A percentile compares a stretch with the other conserved stretches of the same genome.
Conservation (phyloP, 129 eudicot species). For the Saposhnikovia divaricata region DNA sequence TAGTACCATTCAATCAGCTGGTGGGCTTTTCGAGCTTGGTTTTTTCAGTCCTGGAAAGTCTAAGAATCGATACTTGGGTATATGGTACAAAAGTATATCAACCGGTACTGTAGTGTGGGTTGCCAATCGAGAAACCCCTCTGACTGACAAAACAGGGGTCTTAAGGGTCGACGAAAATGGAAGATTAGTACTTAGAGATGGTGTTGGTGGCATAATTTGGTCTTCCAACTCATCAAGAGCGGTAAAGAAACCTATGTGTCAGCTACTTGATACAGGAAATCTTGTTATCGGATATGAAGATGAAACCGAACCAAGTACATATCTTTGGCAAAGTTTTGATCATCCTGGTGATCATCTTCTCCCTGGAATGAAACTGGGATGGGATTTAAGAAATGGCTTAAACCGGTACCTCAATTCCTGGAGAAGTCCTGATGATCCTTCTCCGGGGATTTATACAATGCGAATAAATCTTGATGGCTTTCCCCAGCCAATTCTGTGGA, state of each 20-base stretch:
- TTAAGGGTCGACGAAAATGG: not conserved
- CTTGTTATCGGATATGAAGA: not conserved
- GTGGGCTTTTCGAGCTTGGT: slow-evolving; percentile 7
- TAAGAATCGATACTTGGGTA: slow-evolving; percentile 10
- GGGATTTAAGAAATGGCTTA: not conserved
- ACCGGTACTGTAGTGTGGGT: slow-evolving; percentile 4
- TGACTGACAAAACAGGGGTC: not conserved
- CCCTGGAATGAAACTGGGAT: slow-evolving; percentile 6
- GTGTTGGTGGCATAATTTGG: not conserved
- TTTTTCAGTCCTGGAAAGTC: slow-evolving; percentile 3
- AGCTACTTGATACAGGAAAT: not conserved
- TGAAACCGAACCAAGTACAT: not conserved
- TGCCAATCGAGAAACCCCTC: not conserved
- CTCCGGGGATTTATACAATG: slow-evolving; percentile 2
- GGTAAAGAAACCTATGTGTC: not conserved
- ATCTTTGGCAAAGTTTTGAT: slow-evolving; percentile 12
- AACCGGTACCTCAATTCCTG: slow-evolving; percentile 9
- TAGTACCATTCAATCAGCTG: not conserved
- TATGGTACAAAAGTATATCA: slow-evolving; percentile 9
- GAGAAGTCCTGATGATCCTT: slow-evolving; percentile 29
- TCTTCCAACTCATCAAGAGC: not conserved
- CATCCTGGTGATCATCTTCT: not conserved
- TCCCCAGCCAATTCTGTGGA: slow-evolving; percentile 15
- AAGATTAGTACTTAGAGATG: not conserved
- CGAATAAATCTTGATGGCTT: slow-evolving; percentile 9